Evolutionary conservation across 768 basidiomycete genomes (phyloP).

Genomic region (Phlebiopsis flavidoalba): DNA sequence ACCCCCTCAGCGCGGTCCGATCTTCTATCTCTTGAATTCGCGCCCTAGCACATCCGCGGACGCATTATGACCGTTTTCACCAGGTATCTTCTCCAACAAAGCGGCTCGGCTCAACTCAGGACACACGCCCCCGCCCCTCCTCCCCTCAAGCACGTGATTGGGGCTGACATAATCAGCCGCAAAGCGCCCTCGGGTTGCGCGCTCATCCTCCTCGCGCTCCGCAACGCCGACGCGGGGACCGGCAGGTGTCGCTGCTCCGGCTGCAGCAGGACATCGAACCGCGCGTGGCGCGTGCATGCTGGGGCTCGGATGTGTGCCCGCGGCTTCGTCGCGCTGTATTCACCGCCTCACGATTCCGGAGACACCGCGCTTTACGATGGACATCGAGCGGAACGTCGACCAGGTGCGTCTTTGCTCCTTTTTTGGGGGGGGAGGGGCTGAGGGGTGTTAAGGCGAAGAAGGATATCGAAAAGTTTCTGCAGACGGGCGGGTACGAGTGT

Average conservation of each 20-base stretch:
- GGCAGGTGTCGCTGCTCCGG: slow-evolving; percentile 7
- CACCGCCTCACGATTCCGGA: slow-evolving; percentile 93
- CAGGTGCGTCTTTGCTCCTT: slow-evolving; percentile 26
- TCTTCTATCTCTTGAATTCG: slow-evolving; percentile 85
- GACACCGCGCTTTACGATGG: slow-evolving; percentile 90
- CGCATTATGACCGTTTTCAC: slow-evolving; percentile 92
- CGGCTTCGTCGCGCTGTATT: slow-evolving; percentile 67
- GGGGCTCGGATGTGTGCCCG: slow-evolving; percentile 83
- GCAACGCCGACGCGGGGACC: slow-evolving; percentile 24
- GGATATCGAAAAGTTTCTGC: slow-evolving; percentile 69
- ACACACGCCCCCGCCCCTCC: slow-evolving; percentile 16
- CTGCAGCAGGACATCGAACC: slow-evolving; percentile 55
- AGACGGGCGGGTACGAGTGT: slow-evolving; percentile 37
- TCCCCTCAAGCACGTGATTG: background rate
- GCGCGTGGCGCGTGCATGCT: slow-evolving; percentile 85
- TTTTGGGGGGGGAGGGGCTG: background rate
- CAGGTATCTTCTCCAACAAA: slow-evolving; percentile 79
- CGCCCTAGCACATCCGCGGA: slow-evolving; percentile 70
- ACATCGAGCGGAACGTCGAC: slow-evolving; percentile 78
- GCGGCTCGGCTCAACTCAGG: slow-evolving; percentile 88
- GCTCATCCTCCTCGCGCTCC: slow-evolving; percentile 65
- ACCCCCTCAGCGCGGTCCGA: slow-evolving; percentile 81
- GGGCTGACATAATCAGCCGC: background rate
- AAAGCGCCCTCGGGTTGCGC: slow-evolving; percentile 55
- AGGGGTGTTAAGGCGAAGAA: slow-evolving; percentile 39